A percentile compares a stretch with the other conserved stretches of the same genome.
These are phyloP conservation scores for Aspergillus fructus DNA, from an alignment of 2,329 filamentous ascomycete species.

Conservation along the genomic window DNA sequence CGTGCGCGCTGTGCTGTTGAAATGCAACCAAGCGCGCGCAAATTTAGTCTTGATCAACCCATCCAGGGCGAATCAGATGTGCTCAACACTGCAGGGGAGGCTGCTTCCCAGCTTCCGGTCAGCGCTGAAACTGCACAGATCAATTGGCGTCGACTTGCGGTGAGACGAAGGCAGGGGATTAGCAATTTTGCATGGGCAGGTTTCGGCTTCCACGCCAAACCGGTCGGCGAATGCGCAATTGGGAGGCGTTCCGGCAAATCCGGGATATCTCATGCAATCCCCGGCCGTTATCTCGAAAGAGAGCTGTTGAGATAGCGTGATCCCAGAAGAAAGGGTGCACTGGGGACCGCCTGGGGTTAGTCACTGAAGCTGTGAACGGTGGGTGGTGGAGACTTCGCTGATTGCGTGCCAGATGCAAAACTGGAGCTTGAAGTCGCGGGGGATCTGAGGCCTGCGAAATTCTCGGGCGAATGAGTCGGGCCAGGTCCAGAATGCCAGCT, in stretches of 20 bases:
- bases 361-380: background rate
- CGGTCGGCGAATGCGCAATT: background rate
- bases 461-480: background rate
- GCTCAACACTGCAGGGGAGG: background rate
- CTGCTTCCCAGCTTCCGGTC: background rate
- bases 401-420: background rate
- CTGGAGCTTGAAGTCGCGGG: background rate
- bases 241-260: background rate
- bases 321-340: background rate
- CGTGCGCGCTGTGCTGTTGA: background rate
- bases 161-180: background rate
- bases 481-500: background rate
- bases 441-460: background rate
- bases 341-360: background rate
- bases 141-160: background rate
- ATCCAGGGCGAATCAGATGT: slow-evolving; percentile 5
- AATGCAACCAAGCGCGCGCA: background rate
- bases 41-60: slow-evolving; percentile 10
- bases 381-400: background rate
- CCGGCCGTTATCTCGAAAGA: background rate
- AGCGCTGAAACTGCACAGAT: background rate
- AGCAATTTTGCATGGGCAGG: background rate
- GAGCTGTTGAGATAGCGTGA: background rate
- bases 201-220: background rate
- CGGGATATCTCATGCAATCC: background rate